phyloP scores from a whole-genome alignment of 139 green algal species.

The Haematococcus lacustris region DNA sequence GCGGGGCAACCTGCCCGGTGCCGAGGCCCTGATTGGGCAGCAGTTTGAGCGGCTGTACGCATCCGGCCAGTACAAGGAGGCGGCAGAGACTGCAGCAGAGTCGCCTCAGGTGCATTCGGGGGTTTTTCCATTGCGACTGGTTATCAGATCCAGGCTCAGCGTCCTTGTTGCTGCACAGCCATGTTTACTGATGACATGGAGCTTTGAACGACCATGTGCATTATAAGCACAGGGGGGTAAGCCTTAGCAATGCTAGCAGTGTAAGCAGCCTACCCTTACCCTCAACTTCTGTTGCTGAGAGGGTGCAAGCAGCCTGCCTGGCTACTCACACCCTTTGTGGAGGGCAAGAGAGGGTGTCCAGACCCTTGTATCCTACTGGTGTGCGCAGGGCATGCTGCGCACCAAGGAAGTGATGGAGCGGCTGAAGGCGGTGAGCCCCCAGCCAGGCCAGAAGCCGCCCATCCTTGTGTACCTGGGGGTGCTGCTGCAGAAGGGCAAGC shows the following conservation, averaged over 20 bases:
- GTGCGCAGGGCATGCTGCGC: constrained; percentile 30
- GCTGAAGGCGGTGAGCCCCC: constrained; percentile 80
- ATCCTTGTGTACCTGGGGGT: constrained; percentile 98
- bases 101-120: constrained; percentile 79
- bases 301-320: too few species aligned
- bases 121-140: too few species aligned
- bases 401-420: constrained; percentile 64
- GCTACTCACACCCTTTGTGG: not conserved
- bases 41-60: constrained; percentile 89
- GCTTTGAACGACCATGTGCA: too few species aligned
- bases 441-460: constrained; percentile 85
- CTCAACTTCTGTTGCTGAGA: too few species aligned
- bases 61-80: constrained; percentile 91
- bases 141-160: too few species aligned
- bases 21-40: constrained; percentile 86
- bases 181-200: too few species aligned
- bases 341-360: too few species aligned
- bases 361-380: not conserved
- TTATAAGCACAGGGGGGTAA: too few species aligned
- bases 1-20: constrained; percentile 90
- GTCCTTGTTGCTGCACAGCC: too few species aligned
- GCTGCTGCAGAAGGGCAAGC: constrained; percentile 83
- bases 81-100: constrained; percentile 87
- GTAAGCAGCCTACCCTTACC: too few species aligned
- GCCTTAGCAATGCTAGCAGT: too few species aligned